Percentiles rank a stretch among this genome's conserved stretches.
These are phyloP conservation scores for Aspergillus ustus DNA, from an alignment of 2,329 filamentous ascomycete species.

Conservation along the genomic window DNA sequence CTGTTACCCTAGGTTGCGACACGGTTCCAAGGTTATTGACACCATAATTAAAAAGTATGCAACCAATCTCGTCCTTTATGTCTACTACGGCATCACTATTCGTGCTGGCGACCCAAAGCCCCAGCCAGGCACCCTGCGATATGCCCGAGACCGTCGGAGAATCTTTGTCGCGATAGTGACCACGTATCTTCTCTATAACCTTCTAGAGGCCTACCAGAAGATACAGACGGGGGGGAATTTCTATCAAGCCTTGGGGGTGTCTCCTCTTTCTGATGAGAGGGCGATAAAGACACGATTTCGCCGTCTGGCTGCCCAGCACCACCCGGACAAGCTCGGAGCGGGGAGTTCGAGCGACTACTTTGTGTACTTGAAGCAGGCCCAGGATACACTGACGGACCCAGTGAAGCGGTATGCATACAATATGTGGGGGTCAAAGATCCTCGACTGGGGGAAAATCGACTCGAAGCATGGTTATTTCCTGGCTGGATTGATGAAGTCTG, in stretches of 20 bases:
- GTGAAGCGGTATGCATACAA: slow-evolving; percentile 85
- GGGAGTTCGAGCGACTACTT: slow-evolving; percentile 61
- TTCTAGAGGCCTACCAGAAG: slow-evolving; percentile 88
- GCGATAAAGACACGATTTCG: slow-evolving; percentile 85
- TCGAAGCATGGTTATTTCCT: slow-evolving; percentile 75
- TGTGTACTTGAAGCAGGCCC: slow-evolving; percentile 79
- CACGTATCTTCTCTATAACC: slow-evolving; percentile 84
- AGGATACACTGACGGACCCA: slow-evolving; percentile 80
- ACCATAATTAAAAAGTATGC: slow-evolving; percentile 63
- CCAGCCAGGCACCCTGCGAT: slow-evolving; percentile 68
- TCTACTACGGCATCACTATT: slow-evolving; percentile 87
- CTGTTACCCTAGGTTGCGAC: background rate
- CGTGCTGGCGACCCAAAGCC: slow-evolving; percentile 86
- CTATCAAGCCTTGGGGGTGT: slow-evolving; percentile 76
- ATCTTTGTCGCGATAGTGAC: slow-evolving; percentile 84
- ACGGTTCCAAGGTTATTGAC: slow-evolving; percentile 22
- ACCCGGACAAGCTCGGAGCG: slow-evolving; percentile 78
- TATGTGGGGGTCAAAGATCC: slow-evolving; percentile 76
- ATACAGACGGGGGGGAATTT: slow-evolving; percentile 73
- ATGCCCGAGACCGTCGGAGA: slow-evolving; percentile 73
- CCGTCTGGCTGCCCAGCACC: slow-evolving; percentile 68
- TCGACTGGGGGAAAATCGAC: slow-evolving; percentile 59
- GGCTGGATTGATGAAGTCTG: slow-evolving; percentile 60
- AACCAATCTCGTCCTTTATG: slow-evolving; percentile 74
- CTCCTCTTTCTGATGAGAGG: slow-evolving; percentile 70